Evolutionary conservation across 2,329 filamentous ascomycete genomes (phyloP).

Genomic region (Pseudonectria buxi): DNA sequence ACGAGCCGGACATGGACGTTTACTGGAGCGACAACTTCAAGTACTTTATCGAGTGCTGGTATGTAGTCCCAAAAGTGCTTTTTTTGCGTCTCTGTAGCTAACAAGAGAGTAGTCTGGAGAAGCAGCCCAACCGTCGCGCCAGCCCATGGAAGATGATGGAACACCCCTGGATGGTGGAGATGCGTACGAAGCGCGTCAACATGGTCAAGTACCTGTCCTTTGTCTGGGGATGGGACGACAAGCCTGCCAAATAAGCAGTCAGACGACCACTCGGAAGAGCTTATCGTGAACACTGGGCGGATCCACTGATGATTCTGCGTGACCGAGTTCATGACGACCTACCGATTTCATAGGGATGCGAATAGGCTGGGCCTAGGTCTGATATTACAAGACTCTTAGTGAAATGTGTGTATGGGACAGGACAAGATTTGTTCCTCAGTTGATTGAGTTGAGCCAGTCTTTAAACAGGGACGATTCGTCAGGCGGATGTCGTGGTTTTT

Average conservation of each 20-base stretch:
- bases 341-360: no score
- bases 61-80: conserved; percentile 35
- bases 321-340: no score
- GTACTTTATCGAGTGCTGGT: conserved; percentile 99
- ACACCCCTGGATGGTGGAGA: conserved; percentile 97
- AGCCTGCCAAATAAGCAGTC: conserved; percentile 4
- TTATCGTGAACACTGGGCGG: not conserved
- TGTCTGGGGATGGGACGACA: conserved; percentile 95
- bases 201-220: conserved; percentile 91
- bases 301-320: no score
- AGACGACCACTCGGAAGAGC: not conserved
- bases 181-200: conserved; percentile 92
- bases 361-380: no score
- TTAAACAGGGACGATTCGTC: no score
- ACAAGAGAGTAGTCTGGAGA: conserved; percentile 66
- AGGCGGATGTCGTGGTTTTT: no score
- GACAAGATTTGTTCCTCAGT: no score
- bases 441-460: no score
- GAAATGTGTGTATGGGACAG: no score
- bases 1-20: conserved; percentile 83
- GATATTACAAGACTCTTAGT: no score
- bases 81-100: conserved; percentile 8
- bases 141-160: conserved; percentile 99
- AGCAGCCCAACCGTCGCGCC: conserved; percentile 77
- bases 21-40: conserved; percentile 98